Base-by-base conservation (phyloP, 257 asterid genomes). In the Solanum bukasovii region DNA sequence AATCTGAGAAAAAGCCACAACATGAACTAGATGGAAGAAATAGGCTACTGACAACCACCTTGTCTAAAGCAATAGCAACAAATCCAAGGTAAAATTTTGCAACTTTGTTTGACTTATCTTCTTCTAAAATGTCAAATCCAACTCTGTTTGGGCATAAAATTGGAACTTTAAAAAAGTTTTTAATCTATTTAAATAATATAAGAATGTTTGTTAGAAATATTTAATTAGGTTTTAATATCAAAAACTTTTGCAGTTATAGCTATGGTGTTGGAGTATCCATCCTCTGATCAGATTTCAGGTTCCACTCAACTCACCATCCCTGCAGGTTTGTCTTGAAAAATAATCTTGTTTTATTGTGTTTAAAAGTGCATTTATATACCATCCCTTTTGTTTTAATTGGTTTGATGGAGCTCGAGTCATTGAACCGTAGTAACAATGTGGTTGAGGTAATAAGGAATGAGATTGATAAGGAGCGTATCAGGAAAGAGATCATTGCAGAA, bases 381-480 rank as follows among this genome's bases (percentile, higher is more conserved):
- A n/a, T 63, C 71, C 12, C 11, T n/a, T 21, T 42, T 42, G 14
- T 63, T 63, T 63, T 63, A 63, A 14, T 63, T 63, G 7, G 71
- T 63, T 63, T 23, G 31, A 63, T 63, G 31, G 31, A 6, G 4
- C 65, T 3, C 3, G 4, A 56, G 65, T 56, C 65, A 56, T 56
- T 56, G n/a, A 56, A 56, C n/a, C 2, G n/a, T 56, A 6, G n/a
- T 56, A 56, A 23, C 7, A 56, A 56, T 56, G 10, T 6, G n/a
- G 7, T 6, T 56, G 65, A 56, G 65, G 4, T 1, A 18, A 56
- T 56, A 21, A 56, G 65, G 65, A 31, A 67, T 78, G 94, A 90
- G 52, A 52, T 93, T 2, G 98, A 94, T 73, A 93, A 93, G 88
- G 91, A 93, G 79, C 25, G 49, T 34, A 93, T 94, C 13, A 91